These are phyloP conservation scores for Gossypium australe DNA, from an alignment of 345 rosid species.

Conservation along the genomic window DNA sequence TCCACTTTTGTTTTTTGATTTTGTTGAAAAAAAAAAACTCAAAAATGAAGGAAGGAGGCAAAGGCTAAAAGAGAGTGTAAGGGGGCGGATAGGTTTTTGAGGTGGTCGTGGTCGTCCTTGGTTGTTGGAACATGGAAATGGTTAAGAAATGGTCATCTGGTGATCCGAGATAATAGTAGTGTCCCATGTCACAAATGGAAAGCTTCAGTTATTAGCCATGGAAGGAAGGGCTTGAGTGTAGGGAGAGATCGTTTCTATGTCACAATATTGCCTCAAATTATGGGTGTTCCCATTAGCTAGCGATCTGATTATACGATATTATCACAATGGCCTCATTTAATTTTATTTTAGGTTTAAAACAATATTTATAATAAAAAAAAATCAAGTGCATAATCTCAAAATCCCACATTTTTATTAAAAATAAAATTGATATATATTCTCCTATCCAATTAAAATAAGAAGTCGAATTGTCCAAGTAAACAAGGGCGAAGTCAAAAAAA, in stretches of 20 bases:
- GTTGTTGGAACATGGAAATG: background rate
- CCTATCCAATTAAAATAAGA: too few relatives aligned
- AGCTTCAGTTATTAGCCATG: background rate
- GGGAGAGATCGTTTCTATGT: background rate
- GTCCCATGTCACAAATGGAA: background rate
- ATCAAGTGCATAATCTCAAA: too few relatives aligned
- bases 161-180: background rate
- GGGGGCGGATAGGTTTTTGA: background rate
- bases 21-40: background rate
- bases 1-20: background rate
- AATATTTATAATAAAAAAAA: too few relatives aligned
- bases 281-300: too few relatives aligned
- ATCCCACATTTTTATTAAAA: too few relatives aligned
- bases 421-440: too few relatives aligned
- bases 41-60: background rate
- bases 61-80: background rate
- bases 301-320: too few relatives aligned
- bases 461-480: too few relatives aligned
- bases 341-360: too few relatives aligned
- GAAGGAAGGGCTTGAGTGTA: background rate
- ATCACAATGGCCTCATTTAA: too few relatives aligned
- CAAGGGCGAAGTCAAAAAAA: rapidly evolving
- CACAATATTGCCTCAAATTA: too few relatives aligned
- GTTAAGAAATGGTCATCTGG: background rate
- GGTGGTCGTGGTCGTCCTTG: background rate